Evolutionary conservation across 2,329 filamentous ascomycete species (phyloP).

Genomic region (Ophiobolus disseminans): DNA sequence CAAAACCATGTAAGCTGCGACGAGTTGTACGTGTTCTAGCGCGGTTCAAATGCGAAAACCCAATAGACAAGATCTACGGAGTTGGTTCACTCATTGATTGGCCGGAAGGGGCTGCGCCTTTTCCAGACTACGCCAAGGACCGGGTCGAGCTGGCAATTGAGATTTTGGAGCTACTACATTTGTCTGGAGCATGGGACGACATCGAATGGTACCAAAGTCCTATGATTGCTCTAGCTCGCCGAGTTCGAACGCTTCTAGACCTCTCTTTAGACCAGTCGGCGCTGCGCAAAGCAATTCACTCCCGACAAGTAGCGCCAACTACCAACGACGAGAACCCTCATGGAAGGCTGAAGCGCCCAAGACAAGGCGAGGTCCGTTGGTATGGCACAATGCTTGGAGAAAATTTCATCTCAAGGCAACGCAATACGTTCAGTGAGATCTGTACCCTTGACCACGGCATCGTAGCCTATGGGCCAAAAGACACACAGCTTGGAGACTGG

Average conservation of each 20-base stretch:
- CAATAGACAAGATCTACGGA: neutral
- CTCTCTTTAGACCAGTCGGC: no score
- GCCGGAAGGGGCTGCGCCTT: neutral
- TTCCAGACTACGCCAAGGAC: slow-evolving; percentile 1
- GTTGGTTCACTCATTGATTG: neutral
- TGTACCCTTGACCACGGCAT: neutral
- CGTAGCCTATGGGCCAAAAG: neutral
- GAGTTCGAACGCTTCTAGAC: no score
- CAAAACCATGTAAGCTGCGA: neutral
- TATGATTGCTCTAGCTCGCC: neutral
- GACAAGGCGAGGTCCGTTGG: neutral
- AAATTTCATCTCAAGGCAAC: neutral
- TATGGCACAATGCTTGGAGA: neutral
- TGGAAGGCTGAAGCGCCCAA: neutral
- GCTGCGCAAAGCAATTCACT: no score
- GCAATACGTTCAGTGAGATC: neutral
- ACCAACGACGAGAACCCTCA: neutral
- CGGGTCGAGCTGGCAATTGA: neutral
- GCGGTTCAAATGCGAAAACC: neutral
- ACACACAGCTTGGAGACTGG: neutral
- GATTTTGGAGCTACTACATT: neutral
- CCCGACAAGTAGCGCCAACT: no score
- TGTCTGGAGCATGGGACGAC: neutral
- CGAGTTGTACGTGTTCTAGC: neutral
- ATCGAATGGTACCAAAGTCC: neutral